These are phyloP conservation scores for Penicillium sp. DNA, from an alignment of 2,329 filamentous ascomycete species.

Conservation along the genomic window DNA sequence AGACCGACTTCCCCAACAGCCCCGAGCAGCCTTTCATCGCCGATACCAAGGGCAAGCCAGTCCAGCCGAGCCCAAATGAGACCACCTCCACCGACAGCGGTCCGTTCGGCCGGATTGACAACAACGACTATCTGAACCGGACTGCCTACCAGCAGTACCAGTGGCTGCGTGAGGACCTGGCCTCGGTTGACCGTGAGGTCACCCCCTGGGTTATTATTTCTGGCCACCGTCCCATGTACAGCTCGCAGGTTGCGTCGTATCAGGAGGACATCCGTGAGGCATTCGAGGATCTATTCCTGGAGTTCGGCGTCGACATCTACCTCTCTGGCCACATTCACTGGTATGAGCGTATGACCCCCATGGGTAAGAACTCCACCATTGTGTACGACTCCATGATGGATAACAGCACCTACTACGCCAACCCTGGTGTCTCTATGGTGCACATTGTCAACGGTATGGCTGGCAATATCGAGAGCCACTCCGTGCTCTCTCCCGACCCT, in stretches of 20 bases:
- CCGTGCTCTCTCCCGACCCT: no score
- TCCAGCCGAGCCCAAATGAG: slow-evolving; percentile 40
- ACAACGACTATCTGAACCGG: slow-evolving; percentile 41
- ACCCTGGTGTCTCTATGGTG: slow-evolving; percentile 51
- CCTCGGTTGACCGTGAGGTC: slow-evolving; percentile 45
- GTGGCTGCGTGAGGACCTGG: slow-evolving; percentile 41
- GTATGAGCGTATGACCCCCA: slow-evolving; percentile 47
- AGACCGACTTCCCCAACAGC: slow-evolving; percentile 53
- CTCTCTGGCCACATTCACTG: slow-evolving; percentile 49
- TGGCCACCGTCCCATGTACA: slow-evolving; percentile 53
- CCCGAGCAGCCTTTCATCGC: slow-evolving; percentile 48
- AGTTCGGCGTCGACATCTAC: slow-evolving; percentile 50
- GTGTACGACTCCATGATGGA: slow-evolving; percentile 44
- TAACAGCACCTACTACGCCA: slow-evolving; percentile 51
- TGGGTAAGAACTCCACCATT: slow-evolving; percentile 46
- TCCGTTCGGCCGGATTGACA: slow-evolving; percentile 47
- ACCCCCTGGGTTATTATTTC: slow-evolving; percentile 54
- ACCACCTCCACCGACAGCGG: slow-evolving; percentile 51
- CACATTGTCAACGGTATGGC: slow-evolving; percentile 56
- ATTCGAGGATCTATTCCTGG: slow-evolving; percentile 47
- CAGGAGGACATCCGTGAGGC: slow-evolving; percentile 46
- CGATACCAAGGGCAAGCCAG: slow-evolving; percentile 45
- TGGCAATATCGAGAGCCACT: no score
- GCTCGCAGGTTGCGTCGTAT: slow-evolving; percentile 46
- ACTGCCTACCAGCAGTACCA: slow-evolving; percentile 50